These are phyloP conservation scores for Cutaneotrichosporon cyanovorans DNA, from an alignment of 1,284 basidiomycete species.

Conservation along the genomic window DNA sequence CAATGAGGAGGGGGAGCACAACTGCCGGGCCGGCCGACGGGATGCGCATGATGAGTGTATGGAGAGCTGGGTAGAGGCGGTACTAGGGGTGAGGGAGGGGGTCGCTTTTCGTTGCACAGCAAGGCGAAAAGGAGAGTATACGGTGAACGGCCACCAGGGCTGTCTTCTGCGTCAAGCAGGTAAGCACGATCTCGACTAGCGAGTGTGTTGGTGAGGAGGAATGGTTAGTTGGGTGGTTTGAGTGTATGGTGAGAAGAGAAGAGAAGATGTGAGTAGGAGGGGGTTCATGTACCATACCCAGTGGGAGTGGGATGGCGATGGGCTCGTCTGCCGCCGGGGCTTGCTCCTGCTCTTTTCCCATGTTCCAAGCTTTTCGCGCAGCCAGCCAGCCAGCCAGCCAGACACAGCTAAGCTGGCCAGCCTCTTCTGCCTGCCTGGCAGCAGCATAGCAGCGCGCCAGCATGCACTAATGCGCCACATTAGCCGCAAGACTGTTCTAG, in stretches of 20 bases:
- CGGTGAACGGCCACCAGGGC: conserved; percentile 29
- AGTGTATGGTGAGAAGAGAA: conserved; percentile 7
- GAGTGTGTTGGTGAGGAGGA: conserved; percentile 9
- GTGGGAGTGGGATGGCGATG: too few relatives aligned
- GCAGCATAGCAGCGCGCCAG: too few relatives aligned
- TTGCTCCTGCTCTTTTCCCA: too few relatives aligned
- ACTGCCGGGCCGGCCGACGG: conserved; percentile 19
- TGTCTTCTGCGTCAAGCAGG: conserved; percentile 25
- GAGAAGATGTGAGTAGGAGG: conserved; percentile 1
- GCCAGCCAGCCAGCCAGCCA: too few relatives aligned
- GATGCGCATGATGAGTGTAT: conserved; percentile 13
- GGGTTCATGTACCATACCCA: conserved; percentile 6
- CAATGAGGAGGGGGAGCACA: conserved; percentile 32
- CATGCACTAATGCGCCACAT: too few relatives aligned
- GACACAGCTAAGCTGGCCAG: too few relatives aligned
- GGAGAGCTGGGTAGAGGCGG: background rate
- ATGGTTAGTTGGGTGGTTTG: conserved; percentile 3
- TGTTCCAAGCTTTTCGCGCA: too few relatives aligned
- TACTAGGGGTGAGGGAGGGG: conserved; percentile 5
- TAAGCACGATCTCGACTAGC: conserved; percentile 15
- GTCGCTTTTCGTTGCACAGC: conserved; percentile 12
- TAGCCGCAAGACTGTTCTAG: too few relatives aligned
- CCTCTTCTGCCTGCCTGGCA: too few relatives aligned
- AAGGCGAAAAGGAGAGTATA: conserved; percentile 7
- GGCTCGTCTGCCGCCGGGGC: too few relatives aligned